These are phyloP conservation scores for Pseudocercospora ulei DNA, from an alignment of 2,329 filamentous ascomycete species.

Conservation along the genomic window DNA sequence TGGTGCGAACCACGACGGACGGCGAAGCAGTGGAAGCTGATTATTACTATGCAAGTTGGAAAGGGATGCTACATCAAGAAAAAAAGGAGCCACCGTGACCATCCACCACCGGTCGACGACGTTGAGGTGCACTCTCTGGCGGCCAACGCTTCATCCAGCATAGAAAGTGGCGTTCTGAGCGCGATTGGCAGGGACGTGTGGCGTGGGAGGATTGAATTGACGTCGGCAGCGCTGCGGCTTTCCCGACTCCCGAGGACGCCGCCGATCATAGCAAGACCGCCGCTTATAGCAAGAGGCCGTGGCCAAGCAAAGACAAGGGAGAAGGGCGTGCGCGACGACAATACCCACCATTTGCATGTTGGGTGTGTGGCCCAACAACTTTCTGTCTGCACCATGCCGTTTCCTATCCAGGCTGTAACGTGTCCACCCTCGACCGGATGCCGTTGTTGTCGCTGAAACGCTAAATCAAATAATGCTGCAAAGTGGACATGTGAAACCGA, in stretches of 20 bases:
- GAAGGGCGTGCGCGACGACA: no score
- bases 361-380: no score
- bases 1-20: no score
- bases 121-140: not conserved
- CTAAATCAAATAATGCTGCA: slow-evolving; percentile 18
- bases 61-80: not conserved
- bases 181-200: no score
- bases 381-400: no score
- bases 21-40: slow-evolving; percentile 1
- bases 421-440: not conserved
- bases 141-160: no score
- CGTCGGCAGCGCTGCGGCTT: not conserved
- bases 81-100: slow-evolving; percentile 1
- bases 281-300: no score
- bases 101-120: not conserved
- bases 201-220: not conserved
- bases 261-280: no score
- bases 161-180: no score
- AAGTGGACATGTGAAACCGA: slow-evolving; percentile 19
- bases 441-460: slow-evolving; percentile 20
- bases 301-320: no score
- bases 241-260: not conserved
- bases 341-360: no score
- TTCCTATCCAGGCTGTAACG: not conserved
- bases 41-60: not conserved